Base-by-base conservation (phyloP, 306 rosid species). In the Castanea sativa region DNA sequence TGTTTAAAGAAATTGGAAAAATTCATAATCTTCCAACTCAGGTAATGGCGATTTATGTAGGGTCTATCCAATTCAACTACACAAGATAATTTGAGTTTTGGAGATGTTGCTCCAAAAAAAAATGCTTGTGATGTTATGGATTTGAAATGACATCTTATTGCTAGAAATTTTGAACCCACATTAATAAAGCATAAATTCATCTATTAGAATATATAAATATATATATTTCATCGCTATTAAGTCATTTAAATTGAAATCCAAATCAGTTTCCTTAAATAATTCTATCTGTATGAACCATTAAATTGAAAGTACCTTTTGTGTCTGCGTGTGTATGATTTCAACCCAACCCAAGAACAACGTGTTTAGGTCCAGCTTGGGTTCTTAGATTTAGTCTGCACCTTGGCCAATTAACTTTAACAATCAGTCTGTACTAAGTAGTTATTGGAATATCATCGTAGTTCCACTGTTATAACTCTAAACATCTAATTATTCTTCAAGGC, bases 11-110 rank as follows among this genome's bases (percentile, higher is more conserved):
- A 91, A 84, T 92, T 60, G 98, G 91, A 69, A 91, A 78, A 84
- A 81, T 85, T 32, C 94, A 91, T 79, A 92, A 92, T 83, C 90
- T 95, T 84, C 98, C 99, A 55, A 90, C 86, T 57, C 98, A 95
- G 98, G 98, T 91, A 35, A 87, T 60, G 73, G 55, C 1, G 25
- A 72, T 68, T 20, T 20, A 23, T 67, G 2, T 72, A 53, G 53
- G 53, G 68, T 81, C 53, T 71, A 70, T 58, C 32, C 18, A 53
- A 13, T 33, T 76, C 43, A 33, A 16, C 43, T 58, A 77, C 43
- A 38, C 43, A 38, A 38, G 10, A 38, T 38, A 6, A 1, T 6
- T 38, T 38, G 43, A 38, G 43, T 38, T 38, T 38, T 38, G 43
- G 0, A 38, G 43, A 38, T 6, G 2, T 38, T 38, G 43, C 43